Base-by-base conservation (phyloP, 768 basidiomycete species). In the Agrocybe praecox region DNA sequence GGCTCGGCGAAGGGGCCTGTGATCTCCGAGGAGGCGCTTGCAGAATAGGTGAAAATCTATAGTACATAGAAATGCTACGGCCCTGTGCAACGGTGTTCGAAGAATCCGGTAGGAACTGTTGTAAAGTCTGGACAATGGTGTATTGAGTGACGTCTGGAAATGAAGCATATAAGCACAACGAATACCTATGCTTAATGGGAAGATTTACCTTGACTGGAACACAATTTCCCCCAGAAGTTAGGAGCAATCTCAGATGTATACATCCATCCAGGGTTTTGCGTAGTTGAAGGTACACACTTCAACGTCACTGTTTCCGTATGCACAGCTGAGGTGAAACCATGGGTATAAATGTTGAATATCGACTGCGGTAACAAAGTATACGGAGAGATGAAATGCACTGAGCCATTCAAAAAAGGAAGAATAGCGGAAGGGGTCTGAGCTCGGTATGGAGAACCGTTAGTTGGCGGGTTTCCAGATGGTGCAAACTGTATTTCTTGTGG, bases 221-320 rank as follows among this genome's bases (percentile, higher is more conserved):
- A 80, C 46, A 86, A 58, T 9, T 71, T 70, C 18, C 73, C 69
- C 85, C 85, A 86, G 57, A 79, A 83, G 46, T 64, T 67, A 23
- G 84, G 82, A 15, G 78, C 77, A 45, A 86, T 74, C n/a, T 74
- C 62, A 4, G 78, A 74, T 52, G 71, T 74, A 64, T 86, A 86
- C 8, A 68, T 50, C 67, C 69, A 73, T 18, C 67, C 68, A 24
- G 66, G 61, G 34, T 62, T 58, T 18, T 63, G 57, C 14, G 60
- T 51, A 18, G 68, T 62, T 6, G 68, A 66, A 1, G 71, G 69
- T 11, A 65, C 53, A 46, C 65, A 69, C 46, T 57, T 64, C 40
- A 74, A 61, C 1, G 62, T 57, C 0, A 69, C 74, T 43, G 63
- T 62, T 61, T 84, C 84, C n/a, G 67, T 70, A 60, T 84, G 78